Base-by-base conservation (phyloP, 1,139 yeast species). In the Debaryomycetaceae sp. region DNA sequence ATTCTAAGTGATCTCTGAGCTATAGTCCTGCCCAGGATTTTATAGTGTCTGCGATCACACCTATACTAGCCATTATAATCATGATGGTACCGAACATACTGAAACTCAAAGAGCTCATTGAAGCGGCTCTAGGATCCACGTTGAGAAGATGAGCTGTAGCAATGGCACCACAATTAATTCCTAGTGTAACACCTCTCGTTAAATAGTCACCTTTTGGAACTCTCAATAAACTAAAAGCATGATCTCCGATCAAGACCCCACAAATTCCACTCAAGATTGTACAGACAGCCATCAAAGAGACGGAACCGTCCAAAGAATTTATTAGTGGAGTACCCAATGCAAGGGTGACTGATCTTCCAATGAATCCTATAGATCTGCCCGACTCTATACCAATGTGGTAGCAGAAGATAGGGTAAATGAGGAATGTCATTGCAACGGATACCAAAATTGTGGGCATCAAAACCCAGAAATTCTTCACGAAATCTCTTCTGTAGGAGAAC, bases 321-420 rank as follows among this genome's bases (percentile, higher is more conserved):
- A 83, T 79, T 46, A 85, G 71, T 0, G 95, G 95, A 1, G 87
- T 76, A 0, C 94, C 94, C 39, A 86, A 66, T 0, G 94, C 94
- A 48, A 86, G 70, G 0, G 95, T 86, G n/a, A 83, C 88, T 8
- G 88, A 82, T 45, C 95, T 69, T 2, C 92, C 92, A 6, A 85
- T 82, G 56, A 84, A 85, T 1, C 92, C 94, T 33, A 86, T 70
- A 0, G 91, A 73, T 26, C 86, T 63, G 17, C 67, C 61, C 0
- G 84, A 55, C 5, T 81, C 69, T 7, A 86, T 80, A 0, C 89
- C 91, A 29, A 86, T 63, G 9, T 75, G 73, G 55, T 77, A 75
- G 51, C 89, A 80, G 8, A 83, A 52, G 1, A 85, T 73, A 0
- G 95, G 95, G 52, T 86, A 85, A 7, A 78, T 61, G 61, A 84